Evolutionary conservation across 1,284 basidiomycete species (phyloP).

Genomic region (Rhodotorula mucilaginosa): DNA sequence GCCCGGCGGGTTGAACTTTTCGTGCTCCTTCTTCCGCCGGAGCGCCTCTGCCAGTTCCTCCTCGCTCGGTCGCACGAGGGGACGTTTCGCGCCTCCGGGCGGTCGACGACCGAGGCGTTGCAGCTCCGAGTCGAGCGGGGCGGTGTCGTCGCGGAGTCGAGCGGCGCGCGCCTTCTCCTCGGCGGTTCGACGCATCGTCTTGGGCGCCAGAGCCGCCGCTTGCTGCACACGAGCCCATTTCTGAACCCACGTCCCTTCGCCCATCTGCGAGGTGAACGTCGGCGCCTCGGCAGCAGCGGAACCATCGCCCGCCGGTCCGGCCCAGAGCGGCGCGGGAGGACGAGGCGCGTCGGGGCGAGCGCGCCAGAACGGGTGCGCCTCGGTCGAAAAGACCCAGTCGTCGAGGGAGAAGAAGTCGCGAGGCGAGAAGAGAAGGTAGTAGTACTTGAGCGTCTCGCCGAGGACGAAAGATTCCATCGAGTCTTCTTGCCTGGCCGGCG

Average conservation of each 20-base stretch:
- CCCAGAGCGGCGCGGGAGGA: constrained; percentile 18
- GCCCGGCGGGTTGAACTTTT: neutral
- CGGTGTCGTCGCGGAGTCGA: neutral
- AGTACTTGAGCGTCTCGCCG: constrained; percentile 44
- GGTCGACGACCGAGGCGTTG: neutral
- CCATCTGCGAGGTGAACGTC: constrained; percentile 15
- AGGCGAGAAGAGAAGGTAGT: constrained; percentile 51
- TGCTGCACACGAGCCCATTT: constrained; percentile 37
- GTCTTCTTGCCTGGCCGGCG: constrained; percentile 47
- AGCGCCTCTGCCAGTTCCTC: constrained; percentile 18
- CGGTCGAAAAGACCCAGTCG: constrained; percentile 55
- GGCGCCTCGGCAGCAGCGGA: neutral
- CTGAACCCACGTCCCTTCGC: constrained; percentile 35
- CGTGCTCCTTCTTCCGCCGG: neutral
- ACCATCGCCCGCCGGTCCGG: constrained; percentile 18
- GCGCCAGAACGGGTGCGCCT: constrained; percentile 38
- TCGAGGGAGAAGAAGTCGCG: constrained; percentile 57
- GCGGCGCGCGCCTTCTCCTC: neutral
- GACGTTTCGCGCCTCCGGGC: neutral
- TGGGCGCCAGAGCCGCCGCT: constrained; percentile 16
- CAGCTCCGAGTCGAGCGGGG: neutral
- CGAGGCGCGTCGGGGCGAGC: neutral
- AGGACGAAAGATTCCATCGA: constrained; percentile 58
- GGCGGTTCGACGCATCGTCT: neutral
- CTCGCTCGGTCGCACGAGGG: constrained; percentile 18